A percentile compares a stretch with the other conserved stretches of the same genome.
phyloP scores from a whole-genome alignment of 352 stramenopile species.

The Aphanomyces astaci region DNA sequence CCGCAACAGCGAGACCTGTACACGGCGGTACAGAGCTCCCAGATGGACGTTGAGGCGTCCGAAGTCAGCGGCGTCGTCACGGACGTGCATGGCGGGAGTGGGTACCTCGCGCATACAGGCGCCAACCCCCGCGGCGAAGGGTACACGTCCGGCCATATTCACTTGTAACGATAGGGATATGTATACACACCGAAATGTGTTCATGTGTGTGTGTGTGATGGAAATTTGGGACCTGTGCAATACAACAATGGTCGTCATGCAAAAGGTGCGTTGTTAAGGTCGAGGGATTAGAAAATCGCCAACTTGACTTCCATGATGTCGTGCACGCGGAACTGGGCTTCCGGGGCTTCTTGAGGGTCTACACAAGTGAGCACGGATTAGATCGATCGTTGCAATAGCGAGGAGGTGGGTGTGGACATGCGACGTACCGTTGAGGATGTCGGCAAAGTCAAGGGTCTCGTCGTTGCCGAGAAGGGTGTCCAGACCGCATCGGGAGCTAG shows the following conservation, averaged over 20 bases:
- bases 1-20: not conserved
- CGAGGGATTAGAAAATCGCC: constrained; percentile 85
- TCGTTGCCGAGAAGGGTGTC: constrained; percentile 75
- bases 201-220: no score
- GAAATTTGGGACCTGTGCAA: no score
- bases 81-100: not conserved
- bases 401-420: no score
- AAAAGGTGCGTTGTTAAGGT: no score
- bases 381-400: no score
- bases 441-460: constrained; percentile 69
- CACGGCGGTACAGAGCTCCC: constrained; percentile 64
- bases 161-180: constrained; percentile 22
- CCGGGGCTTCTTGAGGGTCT: constrained; percentile 74
- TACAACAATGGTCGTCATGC: no score
- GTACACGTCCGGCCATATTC: constrained; percentile 16
- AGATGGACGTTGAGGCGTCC: constrained; percentile 82
- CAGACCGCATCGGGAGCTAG: constrained; percentile 61
- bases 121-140: not conserved
- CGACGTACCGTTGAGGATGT: constrained; percentile 71
- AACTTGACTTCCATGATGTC: constrained; percentile 87
- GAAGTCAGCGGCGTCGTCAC: not conserved
- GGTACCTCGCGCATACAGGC: constrained; percentile 7
- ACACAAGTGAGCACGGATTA: not conserved
- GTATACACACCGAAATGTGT: no score
- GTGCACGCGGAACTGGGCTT: constrained; percentile 75